Evolutionary conservation across 2,329 filamentous ascomycete genomes (phyloP).

Genomic region (Podosphaera leucotricha): DNA sequence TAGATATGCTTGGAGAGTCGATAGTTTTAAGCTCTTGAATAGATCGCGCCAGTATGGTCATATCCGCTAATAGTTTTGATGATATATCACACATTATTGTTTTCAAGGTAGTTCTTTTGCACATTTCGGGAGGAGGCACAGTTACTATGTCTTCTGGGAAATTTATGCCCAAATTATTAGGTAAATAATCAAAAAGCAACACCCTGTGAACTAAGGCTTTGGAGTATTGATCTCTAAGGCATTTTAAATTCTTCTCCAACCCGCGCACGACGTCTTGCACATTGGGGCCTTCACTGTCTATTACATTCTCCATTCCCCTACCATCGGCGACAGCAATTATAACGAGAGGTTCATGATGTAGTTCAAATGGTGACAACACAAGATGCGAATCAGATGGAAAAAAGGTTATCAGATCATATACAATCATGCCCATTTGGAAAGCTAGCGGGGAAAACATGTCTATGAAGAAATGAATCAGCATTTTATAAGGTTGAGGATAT

Average conservation of each 20-base stretch:
- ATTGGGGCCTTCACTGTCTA: constrained; percentile 17
- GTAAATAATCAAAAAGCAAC: constrained; percentile 52
- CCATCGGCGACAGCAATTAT: constrained; percentile 74
- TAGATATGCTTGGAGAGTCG: constrained; percentile 40
- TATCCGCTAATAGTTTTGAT: constrained; percentile 47
- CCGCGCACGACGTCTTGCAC: constrained; percentile 33
- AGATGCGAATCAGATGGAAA: constrained; percentile 58
- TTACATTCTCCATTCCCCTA: constrained; percentile 32
- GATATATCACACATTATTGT: constrained; percentile 62
- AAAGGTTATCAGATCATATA: constrained; percentile 71
- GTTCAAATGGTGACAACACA: constrained; percentile 67
- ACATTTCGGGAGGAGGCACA: constrained; percentile 43
- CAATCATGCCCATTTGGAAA: constrained; percentile 63
- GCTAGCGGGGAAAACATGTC: constrained; percentile 85
- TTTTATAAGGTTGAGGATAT: background rate
- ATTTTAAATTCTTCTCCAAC: constrained; percentile 43
- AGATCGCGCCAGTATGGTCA: constrained; percentile 49
- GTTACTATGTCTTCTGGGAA: constrained; percentile 44
- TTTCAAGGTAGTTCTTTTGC: constrained; percentile 58
- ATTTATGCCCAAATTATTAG: constrained; percentile 23
- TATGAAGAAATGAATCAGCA: background rate
- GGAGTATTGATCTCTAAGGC: constrained; percentile 47
- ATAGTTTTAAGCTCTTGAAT: constrained; percentile 52
- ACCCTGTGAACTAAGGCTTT: constrained; percentile 58
- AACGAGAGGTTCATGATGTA: constrained; percentile 63